phyloP scores from a whole-genome alignment of 1,284 basidiomycete species.

The Boletus austroedulis region DNA sequence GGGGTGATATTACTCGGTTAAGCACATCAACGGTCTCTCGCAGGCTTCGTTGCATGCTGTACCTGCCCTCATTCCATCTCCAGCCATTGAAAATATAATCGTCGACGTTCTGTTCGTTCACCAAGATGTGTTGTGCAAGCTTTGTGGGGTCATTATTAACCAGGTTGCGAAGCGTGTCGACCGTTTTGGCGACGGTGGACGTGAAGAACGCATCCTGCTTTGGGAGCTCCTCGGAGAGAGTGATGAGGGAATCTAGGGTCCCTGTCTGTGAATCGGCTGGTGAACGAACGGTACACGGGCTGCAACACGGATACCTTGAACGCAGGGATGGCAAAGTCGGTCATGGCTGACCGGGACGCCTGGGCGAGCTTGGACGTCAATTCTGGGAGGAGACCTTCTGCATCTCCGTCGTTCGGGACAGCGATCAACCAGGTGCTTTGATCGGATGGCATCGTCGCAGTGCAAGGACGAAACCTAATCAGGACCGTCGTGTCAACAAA shows the following conservation, averaged over 20 bases:
- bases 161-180: conserved; percentile 90
- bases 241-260: conserved; percentile 87
- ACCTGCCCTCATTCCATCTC: conserved; percentile 89
- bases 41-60: conserved; percentile 76
- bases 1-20: conserved; percentile 60
- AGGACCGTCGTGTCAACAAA: conserved; percentile 15
- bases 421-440: conserved; percentile 82
- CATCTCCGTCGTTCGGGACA: conserved; percentile 72
- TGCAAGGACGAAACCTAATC: conserved; percentile 15
- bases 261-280: conserved; percentile 66
- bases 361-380: conserved; percentile 54
- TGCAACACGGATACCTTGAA: conserved; percentile 61
- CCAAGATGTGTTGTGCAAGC: conserved; percentile 77
- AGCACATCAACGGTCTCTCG: conserved; percentile 80
- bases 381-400: conserved; percentile 66
- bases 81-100: conserved; percentile 76
- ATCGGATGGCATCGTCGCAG: conserved; percentile 70
- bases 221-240: conserved; percentile 88
- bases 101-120: conserved; percentile 82
- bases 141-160: conserved; percentile 86
- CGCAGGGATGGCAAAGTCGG: conserved; percentile 64
- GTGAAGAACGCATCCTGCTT: conserved; percentile 93
- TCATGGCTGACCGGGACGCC: conserved; percentile 52
- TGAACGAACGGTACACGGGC: conserved; percentile 12
- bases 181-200: conserved; percentile 84